Evolutionary conservation across 805 yeast species (phyloP).

Genomic region (Clavispora carvajalis): DNA sequence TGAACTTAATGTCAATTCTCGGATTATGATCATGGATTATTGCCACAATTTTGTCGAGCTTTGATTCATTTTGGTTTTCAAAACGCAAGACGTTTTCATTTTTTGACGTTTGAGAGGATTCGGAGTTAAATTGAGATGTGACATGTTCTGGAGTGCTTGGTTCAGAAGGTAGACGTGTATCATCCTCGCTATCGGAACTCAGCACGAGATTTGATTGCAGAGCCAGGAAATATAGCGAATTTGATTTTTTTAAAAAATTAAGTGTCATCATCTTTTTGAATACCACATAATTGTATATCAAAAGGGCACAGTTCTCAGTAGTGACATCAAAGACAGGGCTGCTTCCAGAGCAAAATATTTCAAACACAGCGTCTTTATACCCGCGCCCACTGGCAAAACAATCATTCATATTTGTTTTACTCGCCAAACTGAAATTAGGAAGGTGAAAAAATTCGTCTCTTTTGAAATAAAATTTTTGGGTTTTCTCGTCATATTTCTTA

Average conservation of each 20-base stretch:
- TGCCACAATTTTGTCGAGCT: slow-evolving; percentile 2
- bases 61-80: neutral
- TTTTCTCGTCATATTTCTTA: slow-evolving; percentile 1
- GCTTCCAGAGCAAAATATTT: slow-evolving; percentile 32
- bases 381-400: slow-evolving; percentile 31
- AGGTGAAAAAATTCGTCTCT: slow-evolving; percentile 27
- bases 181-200: slow-evolving; percentile 7
- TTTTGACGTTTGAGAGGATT: neutral
- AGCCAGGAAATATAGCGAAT: neutral
- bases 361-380: slow-evolving; percentile 32
- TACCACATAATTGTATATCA: slow-evolving; percentile 30
- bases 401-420: slow-evolving; percentile 31
- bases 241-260: slow-evolving; percentile 9
- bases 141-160: neutral
- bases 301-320: slow-evolving; percentile 26
- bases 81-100: neutral
- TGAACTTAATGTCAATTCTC: slow-evolving; percentile 9
- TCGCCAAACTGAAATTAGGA: slow-evolving; percentile 31
- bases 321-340: slow-evolving; percentile 36
- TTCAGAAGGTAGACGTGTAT: slow-evolving; percentile 1
- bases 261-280: slow-evolving; percentile 23
- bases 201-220: neutral
- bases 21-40: slow-evolving; percentile 11
- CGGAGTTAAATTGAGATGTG: neutral
- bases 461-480: neutral